Conservation (phyloP, 192 early-diverging fungal genomes). For the Backusella mclennaniae region DNA sequence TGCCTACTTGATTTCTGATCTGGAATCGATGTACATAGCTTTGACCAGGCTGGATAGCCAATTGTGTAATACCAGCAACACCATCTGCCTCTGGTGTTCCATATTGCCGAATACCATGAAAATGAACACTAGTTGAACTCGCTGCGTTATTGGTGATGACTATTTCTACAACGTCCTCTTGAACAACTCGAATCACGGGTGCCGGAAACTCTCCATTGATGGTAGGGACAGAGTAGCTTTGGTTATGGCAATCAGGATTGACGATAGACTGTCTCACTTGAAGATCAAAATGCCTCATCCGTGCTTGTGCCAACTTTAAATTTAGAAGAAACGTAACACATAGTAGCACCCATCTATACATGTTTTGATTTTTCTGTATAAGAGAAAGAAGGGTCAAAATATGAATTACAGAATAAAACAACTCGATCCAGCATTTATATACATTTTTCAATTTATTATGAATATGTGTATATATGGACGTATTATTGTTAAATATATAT, state of each 20-base stretch:
- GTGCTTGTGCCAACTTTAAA: neutral
- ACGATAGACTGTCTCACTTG: neutral
- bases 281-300: neutral
- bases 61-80: constrained; percentile 58
- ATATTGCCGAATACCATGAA: constrained; percentile 45
- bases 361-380: neutral
- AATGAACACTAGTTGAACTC: constrained; percentile 43
- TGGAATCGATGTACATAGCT: constrained; percentile 45
- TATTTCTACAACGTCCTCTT: constrained; percentile 44
- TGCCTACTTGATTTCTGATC: constrained; percentile 37
- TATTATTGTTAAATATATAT: neutral
- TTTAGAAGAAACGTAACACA: neutral
- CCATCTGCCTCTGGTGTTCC: constrained; percentile 44
- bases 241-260: neutral
- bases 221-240: neutral
- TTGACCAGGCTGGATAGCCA: constrained; percentile 43
- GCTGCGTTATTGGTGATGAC: constrained; percentile 29
- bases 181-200: constrained; percentile 47
- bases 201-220: constrained; percentile 51
- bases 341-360: neutral
- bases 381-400: neutral
- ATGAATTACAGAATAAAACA: neutral
- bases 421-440: neutral
- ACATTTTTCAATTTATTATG: neutral
- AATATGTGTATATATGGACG: neutral